A percentile compares a stretch with the other conserved stretches of the same genome.
Conservation (phyloP, 306 rosid genomes). For the Begonia fuchsioides region DNA sequence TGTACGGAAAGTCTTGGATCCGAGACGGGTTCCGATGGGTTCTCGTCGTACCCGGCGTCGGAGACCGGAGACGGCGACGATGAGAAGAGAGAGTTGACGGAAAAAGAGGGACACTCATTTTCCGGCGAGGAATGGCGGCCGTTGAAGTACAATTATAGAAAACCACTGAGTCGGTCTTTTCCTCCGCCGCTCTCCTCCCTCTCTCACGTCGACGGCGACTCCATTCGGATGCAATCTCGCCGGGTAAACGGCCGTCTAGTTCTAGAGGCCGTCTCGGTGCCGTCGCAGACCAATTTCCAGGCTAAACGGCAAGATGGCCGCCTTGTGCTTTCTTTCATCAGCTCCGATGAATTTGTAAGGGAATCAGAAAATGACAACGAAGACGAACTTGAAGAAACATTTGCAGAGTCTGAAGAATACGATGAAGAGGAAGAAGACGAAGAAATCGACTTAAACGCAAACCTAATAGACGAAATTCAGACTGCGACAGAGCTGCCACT, state of each 20-base stretch:
- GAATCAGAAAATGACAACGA: background rate
- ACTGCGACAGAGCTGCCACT: background rate
- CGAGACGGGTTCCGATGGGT: no score
- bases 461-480: constrained; percentile 16
- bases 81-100: background rate
- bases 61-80: constrained; percentile 19
- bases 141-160: no score
- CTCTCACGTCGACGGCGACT: background rate
- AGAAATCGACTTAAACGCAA: background rate
- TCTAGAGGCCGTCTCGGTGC: constrained; percentile 6
- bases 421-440: constrained; percentile 2
- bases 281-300: constrained; percentile 2
- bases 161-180: background rate
- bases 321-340: constrained; percentile 7
- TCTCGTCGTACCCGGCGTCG: constrained; percentile 34
- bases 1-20: no score
- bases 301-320: constrained; percentile 9
- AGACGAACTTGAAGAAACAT: background rate
- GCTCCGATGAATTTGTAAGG: no score
- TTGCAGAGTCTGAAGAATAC: background rate
- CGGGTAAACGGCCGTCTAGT: constrained; percentile 11
- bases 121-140: constrained; percentile 13
- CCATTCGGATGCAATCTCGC: constrained; percentile 5
- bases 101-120: constrained; percentile 3
- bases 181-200: constrained; percentile 11